These are phyloP conservation scores for Hymenochaete sp. DNA, from an alignment of 1,284 basidiomycete species.

Conservation along the genomic window DNA sequence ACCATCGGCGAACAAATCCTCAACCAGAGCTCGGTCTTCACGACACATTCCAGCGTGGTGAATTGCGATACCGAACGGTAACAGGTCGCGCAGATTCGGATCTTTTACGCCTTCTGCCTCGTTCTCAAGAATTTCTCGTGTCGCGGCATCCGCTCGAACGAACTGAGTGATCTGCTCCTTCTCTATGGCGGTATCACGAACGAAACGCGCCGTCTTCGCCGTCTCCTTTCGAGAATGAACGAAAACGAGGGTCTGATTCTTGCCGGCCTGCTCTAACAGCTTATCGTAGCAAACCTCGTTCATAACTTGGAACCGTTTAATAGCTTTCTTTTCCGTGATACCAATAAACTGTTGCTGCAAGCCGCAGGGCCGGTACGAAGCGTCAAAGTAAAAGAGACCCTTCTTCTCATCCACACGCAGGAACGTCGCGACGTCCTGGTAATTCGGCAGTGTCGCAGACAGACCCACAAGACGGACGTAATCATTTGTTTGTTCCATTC, in stretches of 20 bases:
- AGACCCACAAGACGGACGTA: constrained; percentile 93
- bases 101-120: constrained; percentile 85
- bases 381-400: constrained; percentile 96
- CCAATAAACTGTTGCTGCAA: constrained; percentile 97
- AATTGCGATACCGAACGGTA: constrained; percentile 96
- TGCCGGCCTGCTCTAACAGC: constrained; percentile 87
- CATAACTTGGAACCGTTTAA: constrained; percentile 96
- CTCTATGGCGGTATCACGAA: constrained; percentile 93
- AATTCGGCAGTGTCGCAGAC: constrained; percentile 96
- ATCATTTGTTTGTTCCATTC: constrained; percentile 91
- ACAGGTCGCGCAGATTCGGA: constrained; percentile 75
- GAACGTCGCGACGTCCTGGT: constrained; percentile 98
- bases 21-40: constrained; percentile 87
- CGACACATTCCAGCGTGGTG: constrained; percentile 99
- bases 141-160: constrained; percentile 84
- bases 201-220: constrained; percentile 92
- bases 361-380: constrained; percentile 87
- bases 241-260: constrained; percentile 90
- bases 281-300: constrained; percentile 99
- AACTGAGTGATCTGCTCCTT: constrained; percentile 95
- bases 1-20: constrained; percentile 91
- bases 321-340: constrained; percentile 98
- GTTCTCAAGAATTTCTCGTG: constrained; percentile 78
- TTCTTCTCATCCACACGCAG: constrained; percentile 89
- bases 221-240: constrained; percentile 99